These are phyloP conservation scores for Drechslerella stenobrocha DNA, from an alignment of 2,329 filamentous ascomycete species.

Conservation along the genomic window DNA sequence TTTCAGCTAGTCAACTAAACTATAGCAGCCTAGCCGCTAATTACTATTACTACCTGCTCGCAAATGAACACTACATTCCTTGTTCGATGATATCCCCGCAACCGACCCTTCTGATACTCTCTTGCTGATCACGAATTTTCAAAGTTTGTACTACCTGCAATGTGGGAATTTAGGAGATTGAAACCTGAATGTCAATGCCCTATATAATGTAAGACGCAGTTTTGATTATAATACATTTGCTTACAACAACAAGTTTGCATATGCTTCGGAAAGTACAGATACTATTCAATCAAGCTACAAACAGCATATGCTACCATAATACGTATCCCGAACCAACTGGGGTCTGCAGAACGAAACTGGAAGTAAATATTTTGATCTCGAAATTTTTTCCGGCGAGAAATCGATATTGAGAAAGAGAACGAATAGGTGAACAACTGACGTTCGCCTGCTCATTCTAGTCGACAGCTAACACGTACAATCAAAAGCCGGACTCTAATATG, in stretches of 20 bases:
- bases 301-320: conserved; percentile 12
- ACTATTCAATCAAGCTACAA: conserved; percentile 3
- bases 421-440: neutral
- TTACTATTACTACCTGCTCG: neutral
- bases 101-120: neutral
- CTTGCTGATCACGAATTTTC: neutral
- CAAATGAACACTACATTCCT: neutral
- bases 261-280: neutral
- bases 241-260: conserved; percentile 2
- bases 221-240: neutral
- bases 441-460: neutral
- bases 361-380: neutral
- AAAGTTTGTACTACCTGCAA: neutral
- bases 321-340: conserved; percentile 19
- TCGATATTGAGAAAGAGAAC: neutral
- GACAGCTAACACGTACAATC: conserved; percentile 43
- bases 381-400: neutral
- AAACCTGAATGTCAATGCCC: neutral
- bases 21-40: neutral
- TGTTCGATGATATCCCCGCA: neutral
- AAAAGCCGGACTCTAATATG: conserved; percentile 46
- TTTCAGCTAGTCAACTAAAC: neutral
- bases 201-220: neutral
- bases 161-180: neutral
- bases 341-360: conserved; percentile 9